Conservation (phyloP, 2,329 filamentous ascomycete species). For the Ophiocordyceps unilateralis region DNA sequence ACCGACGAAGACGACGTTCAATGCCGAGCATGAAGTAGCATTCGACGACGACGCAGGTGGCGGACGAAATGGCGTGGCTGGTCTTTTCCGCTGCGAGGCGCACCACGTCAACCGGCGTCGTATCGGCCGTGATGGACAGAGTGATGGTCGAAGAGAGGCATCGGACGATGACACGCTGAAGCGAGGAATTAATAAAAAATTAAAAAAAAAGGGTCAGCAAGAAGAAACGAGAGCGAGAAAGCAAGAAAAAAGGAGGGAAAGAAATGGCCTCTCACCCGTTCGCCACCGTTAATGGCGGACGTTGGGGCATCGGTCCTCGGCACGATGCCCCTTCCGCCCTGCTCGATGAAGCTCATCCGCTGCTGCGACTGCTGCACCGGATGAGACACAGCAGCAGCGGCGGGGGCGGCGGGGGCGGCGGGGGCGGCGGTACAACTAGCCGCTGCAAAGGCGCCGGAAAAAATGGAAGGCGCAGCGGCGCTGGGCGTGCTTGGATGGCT, state of each 20-base stretch:
- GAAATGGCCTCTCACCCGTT: slow-evolving; percentile 38
- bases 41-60: slow-evolving; percentile 58
- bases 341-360: slow-evolving; percentile 22
- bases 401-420: slow-evolving; percentile 12
- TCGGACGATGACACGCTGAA: slow-evolving; percentile 54
- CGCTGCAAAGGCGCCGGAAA: too few relatives aligned
- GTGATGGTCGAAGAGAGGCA: slow-evolving; percentile 52
- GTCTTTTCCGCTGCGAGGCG: slow-evolving; percentile 46
- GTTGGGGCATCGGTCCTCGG: slow-evolving; percentile 55
- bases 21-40: slow-evolving; percentile 59
- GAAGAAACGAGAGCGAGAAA: not conserved
- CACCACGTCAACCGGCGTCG: slow-evolving; percentile 58
- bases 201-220: slow-evolving; percentile 3
- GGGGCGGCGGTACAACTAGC: slow-evolving; percentile 15
- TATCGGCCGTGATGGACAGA: slow-evolving; percentile 57
- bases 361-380: not conserved
- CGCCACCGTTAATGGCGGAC: slow-evolving; percentile 65
- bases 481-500: slow-evolving; percentile 16
- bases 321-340: slow-evolving; percentile 27
- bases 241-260: not conserved
- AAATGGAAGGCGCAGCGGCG: slow-evolving; percentile 14
- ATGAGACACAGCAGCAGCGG: slow-evolving; percentile 7
- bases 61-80: slow-evolving; percentile 44
- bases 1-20: slow-evolving; percentile 66
- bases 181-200: too few relatives aligned